phyloP scores from a whole-genome alignment of 73 alveolate genomes.

The Paramecium sexaurelia region DNA sequence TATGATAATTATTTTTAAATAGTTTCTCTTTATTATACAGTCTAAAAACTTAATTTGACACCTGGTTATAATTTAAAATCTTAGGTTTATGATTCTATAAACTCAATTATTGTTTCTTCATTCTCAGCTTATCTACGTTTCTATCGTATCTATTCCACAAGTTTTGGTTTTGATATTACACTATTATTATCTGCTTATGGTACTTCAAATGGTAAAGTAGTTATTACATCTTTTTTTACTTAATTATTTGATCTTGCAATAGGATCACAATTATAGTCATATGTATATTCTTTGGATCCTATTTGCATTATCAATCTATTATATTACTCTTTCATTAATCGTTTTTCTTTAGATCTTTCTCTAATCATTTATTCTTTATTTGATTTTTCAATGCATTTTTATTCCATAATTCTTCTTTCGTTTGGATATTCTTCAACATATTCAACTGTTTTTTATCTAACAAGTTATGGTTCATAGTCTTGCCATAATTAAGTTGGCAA shows the following conservation, averaged over 20 bases:
- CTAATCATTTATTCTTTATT: not conserved
- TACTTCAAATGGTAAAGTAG: not conserved
- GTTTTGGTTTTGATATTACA: not conserved
- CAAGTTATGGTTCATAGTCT: conserved; percentile 2
- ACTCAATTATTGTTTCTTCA: conserved; percentile 16
- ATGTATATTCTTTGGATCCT: conserved; percentile 27
- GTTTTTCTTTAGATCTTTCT: not conserved
- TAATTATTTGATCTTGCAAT: not conserved
- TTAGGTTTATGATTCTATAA: not conserved
- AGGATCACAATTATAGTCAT: conserved; percentile 44
- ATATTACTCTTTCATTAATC: conserved; percentile 16
- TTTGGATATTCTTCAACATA: conserved; percentile 21
- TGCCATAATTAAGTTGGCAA: conserved; percentile 17
- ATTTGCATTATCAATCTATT: not conserved
- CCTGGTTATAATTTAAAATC: conserved; percentile 1
- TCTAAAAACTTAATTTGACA: not conserved
- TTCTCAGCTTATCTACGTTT: conserved; percentile 3
- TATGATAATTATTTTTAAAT: not conserved
- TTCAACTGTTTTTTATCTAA: not conserved
- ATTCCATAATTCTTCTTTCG: conserved; percentile 31
- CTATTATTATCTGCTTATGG: not conserved
- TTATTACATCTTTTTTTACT: not conserved
- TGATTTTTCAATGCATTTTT: not conserved
- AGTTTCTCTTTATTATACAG: not conserved
- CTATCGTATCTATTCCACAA: not conserved